A percentile compares a stretch with the other conserved stretches of the same genome.
Conservation (phyloP, 371 early-diverging fungal genomes). For the Coemansia sp. region DNA sequence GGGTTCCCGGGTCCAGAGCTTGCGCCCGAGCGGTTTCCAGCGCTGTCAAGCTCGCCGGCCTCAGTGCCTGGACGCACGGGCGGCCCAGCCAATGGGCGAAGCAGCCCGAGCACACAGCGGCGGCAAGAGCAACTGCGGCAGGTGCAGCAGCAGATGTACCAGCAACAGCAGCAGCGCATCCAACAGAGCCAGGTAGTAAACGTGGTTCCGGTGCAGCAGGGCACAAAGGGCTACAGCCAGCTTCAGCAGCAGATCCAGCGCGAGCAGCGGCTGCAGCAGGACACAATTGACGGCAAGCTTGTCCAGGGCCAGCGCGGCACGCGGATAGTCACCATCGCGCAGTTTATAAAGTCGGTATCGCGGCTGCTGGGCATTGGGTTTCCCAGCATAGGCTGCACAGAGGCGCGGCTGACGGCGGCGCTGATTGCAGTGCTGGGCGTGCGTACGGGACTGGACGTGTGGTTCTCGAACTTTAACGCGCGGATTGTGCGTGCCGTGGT, state of each 20-base stretch:
- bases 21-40: constrained; percentile 8
- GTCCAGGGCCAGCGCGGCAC: constrained; percentile 18
- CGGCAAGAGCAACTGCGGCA: constrained; percentile 4
- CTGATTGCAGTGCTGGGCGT: constrained; percentile 41
- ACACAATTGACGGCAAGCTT: constrained; percentile 24
- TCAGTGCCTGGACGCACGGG: not conserved
- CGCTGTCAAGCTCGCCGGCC: not conserved
- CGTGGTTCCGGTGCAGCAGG: constrained; percentile 37
- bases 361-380: constrained; percentile 42
- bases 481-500: constrained; percentile 44
- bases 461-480: constrained; percentile 48
- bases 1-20: not conserved
- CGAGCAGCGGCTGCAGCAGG: constrained; percentile 38
- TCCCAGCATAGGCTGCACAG: constrained; percentile 37
- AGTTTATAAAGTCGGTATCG: constrained; percentile 38
- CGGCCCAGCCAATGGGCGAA: not conserved
- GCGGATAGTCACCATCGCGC: constrained; percentile 48
- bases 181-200: constrained; percentile 33
- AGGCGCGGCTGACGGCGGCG: constrained; percentile 37
- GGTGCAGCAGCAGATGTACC: constrained; percentile 22
- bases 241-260: constrained; percentile 44
- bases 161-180: constrained; percentile 19
- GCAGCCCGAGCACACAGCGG: not conserved
- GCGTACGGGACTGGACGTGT: constrained; percentile 46
- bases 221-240: constrained; percentile 35